Evolutionary conservation across 2,329 filamentous ascomycete species (phyloP).

Genomic region (Aureobasidium melanogenum): DNA sequence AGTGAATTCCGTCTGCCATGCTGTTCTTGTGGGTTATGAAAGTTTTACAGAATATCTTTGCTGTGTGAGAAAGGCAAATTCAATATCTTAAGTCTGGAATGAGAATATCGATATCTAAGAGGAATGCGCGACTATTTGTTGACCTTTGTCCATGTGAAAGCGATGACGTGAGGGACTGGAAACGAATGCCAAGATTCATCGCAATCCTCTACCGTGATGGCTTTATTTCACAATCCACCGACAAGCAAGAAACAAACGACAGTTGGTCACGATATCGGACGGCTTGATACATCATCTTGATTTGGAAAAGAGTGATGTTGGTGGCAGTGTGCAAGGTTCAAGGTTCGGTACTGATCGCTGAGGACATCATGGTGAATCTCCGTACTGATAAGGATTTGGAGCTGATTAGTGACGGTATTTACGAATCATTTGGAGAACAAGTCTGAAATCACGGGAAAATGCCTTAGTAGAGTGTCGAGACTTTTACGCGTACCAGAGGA

Average conservation of each 20-base stretch:
- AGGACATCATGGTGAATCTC: neutral
- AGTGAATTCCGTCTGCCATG: constrained; percentile 27
- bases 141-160: constrained; percentile 2
- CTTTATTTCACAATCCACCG: neutral
- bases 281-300: neutral
- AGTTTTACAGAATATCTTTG: neutral
- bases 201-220: neutral
- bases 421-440: neutral
- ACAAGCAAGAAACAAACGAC: no score
- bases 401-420: neutral
- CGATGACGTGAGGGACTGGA: neutral
- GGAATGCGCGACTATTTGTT: constrained; percentile 10
- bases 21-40: neutral
- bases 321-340: neutral
- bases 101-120: neutral
- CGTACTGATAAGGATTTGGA: neutral
- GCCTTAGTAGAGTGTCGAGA: no score
- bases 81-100: neutral
- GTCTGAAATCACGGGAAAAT: neutral
- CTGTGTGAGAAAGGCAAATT: neutral
- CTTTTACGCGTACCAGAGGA: no score
- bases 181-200: neutral
- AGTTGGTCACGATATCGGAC: neutral
- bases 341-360: neutral
- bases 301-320: neutral